Percentiles rank a stretch among this genome's conserved stretches.
These are phyloP conservation scores for Hymenoscyphus fraxineus DNA, from an alignment of 2,329 filamentous ascomycete genomes.

Conservation along the genomic window DNA sequence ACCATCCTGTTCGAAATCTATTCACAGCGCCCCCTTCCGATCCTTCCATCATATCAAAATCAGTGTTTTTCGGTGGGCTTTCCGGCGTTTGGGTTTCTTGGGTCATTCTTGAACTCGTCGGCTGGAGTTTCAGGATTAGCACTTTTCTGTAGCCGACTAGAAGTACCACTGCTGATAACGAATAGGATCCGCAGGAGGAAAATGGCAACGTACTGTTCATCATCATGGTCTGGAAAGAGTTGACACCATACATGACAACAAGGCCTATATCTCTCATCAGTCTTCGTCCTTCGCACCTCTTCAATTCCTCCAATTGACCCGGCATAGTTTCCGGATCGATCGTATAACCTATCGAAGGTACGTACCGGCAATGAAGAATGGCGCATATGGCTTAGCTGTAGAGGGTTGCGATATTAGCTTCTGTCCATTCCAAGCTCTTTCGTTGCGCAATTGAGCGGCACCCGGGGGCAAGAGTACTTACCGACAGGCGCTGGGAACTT, in stretches of 20 bases:
- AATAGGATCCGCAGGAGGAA: not conserved
- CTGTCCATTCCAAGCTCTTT: not conserved
- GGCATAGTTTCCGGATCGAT: not conserved
- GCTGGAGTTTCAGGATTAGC: slow-evolving; percentile 47
- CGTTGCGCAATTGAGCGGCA: not conserved
- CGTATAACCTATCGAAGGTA: slow-evolving; percentile 23
- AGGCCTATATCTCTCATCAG: slow-evolving; percentile 53
- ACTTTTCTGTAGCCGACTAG: not conserved
- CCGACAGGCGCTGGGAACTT: slow-evolving; percentile 77
- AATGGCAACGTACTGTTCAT: slow-evolving; percentile 66
- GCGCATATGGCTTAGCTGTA: slow-evolving; percentile 82
- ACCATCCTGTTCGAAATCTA: slow-evolving; percentile 1
- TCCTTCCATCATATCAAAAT: slow-evolving; percentile 9
- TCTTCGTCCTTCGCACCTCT: not conserved
- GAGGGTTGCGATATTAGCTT: slow-evolving; percentile 13
- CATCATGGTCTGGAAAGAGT: slow-evolving; percentile 74
- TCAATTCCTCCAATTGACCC: not conserved
- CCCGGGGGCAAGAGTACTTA: slow-evolving; percentile 47
- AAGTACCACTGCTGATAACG: not conserved
- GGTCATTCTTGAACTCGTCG: slow-evolving; percentile 96
- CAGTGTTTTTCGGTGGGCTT: slow-evolving; percentile 34
- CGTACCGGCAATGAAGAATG: slow-evolving; percentile 94
- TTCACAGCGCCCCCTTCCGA: not conserved
- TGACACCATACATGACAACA: slow-evolving; percentile 88
- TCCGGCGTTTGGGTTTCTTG: slow-evolving; percentile 67